phyloP scores from a whole-genome alignment of 768 basidiomycete genomes.

The Hygrophoropsis aurantiaca region DNA sequence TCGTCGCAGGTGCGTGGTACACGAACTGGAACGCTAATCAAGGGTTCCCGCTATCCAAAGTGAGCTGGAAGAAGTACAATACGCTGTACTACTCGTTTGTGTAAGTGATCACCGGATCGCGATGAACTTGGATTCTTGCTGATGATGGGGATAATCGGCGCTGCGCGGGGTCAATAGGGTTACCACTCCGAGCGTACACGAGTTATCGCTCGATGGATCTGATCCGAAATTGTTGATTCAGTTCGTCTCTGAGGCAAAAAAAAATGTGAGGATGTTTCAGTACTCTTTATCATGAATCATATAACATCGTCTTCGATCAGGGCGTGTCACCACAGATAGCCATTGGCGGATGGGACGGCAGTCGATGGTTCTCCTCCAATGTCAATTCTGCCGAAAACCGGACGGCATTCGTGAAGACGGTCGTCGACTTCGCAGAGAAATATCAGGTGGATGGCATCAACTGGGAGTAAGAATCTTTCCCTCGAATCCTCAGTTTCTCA shows the following conservation, averaged over 20 bases:
- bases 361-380: slow-evolving; percentile 52
- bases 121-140: no score
- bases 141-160: not conserved
- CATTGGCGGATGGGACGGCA: slow-evolving; percentile 63
- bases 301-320: slow-evolving; percentile 24
- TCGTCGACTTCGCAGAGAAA: slow-evolving; percentile 42
- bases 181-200: slow-evolving; percentile 3
- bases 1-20: slow-evolving; percentile 44
- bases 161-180: not conserved
- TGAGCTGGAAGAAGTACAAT: slow-evolving; percentile 54
- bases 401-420: slow-evolving; percentile 53
- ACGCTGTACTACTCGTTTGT: slow-evolving; percentile 62
- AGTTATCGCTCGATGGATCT: slow-evolving; percentile 4
- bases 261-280: slow-evolving; percentile 4
- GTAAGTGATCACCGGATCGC: slow-evolving; percentile 40
- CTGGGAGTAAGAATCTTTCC: slow-evolving; percentile 51
- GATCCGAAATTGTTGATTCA: not conserved
- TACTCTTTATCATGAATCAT: not conserved
- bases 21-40: no score
- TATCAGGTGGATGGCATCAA: slow-evolving; percentile 60
- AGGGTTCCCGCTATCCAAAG: slow-evolving; percentile 41
- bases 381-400: slow-evolving; percentile 51
- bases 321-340: slow-evolving; percentile 52
- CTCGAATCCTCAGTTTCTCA: not conserved
- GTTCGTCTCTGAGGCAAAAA: slow-evolving; percentile 8